Evolutionary conservation across 2,329 filamentous ascomycete species (phyloP), one percentile per base, ranked within the genome.

Genomic region (Aspergillus novoparasiticus): DNA sequence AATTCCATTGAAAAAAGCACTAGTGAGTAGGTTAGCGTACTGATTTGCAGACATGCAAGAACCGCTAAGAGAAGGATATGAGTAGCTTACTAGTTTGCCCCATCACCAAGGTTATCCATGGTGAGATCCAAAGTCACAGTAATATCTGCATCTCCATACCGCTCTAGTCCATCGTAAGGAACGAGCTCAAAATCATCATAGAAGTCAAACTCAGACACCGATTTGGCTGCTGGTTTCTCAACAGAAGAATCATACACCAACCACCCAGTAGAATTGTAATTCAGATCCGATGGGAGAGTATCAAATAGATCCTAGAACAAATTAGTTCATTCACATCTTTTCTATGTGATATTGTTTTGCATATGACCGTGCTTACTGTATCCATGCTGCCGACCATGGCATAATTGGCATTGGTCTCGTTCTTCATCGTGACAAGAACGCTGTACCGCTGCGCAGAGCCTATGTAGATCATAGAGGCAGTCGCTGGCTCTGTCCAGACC

Each of bases 131-230:
- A 82, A 0, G 89, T 88, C 0, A 92, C 91, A 0, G 58, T 61
- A 10, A 64, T 11, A 39, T 90, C 87, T 0, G 91, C 88, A 9
- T 87, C 80, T 1, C 84, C 82, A 6, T 89, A 83, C 2, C 90
- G 80, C 10, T 83, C 78, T 75, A 87, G 80, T 54, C 86, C 84
- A 72, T 96, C 92, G 60, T 85, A 82, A 0, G 93, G 90, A 0
- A 89, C 83, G 0, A 96, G 84, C 0, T 78, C 83, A 66, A 90
- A 87, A 73, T 96, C 93, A 71, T 96, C 92, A 63, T 89, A 90
- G 0, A 88, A 84, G n/a, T 89, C 79, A 50, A 93, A 88, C 55
- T 6, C 71, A 59, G 23, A 46, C 59, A 1, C 68, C 67, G 16
- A 74, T 70, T 0, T 63, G 69, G n/a, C 34, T 6, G 72, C 64